Percentiles rank a stretch among this genome's conserved stretches.
phyloP scores from a whole-genome alignment of 2,329 filamentous ascomycete species.

The Pseudogymnoascus sp. region DNA sequence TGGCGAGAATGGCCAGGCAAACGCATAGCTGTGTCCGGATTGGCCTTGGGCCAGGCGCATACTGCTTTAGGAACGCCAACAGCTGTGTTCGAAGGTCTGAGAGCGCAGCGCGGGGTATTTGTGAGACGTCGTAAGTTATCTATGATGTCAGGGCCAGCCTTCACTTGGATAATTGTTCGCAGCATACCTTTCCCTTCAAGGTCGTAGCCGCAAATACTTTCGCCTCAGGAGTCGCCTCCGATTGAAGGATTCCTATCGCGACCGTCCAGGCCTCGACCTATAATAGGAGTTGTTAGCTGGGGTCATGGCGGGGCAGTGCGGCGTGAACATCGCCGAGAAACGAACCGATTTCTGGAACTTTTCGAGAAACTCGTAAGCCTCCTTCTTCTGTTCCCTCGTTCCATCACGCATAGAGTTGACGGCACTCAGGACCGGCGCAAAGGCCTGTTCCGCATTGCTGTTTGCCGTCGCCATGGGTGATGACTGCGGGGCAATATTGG shows the following conservation, averaged over 20 bases:
- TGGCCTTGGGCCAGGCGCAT: conserved; percentile 72
- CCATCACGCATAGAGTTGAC: conserved; percentile 87
- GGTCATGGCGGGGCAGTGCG: conserved; percentile 22
- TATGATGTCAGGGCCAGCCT: conserved; percentile 35
- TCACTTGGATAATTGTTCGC: not conserved
- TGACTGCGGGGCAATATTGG: conserved; percentile 11
- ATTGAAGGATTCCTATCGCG: conserved; percentile 79
- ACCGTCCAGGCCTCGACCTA: conserved; percentile 87
- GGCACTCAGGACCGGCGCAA: conserved; percentile 78
- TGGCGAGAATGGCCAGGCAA: conserved; percentile 86
- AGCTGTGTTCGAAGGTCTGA: conserved; percentile 75
- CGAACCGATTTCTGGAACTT: conserved; percentile 96
- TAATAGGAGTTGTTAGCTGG: conserved; percentile 32
- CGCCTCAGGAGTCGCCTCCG: conserved; percentile 70
- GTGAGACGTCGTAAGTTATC: conserved; percentile 94
- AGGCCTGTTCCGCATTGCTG: conserved; percentile 59
- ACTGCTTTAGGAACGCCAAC: conserved; percentile 71
- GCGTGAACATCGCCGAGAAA: conserved; percentile 23
- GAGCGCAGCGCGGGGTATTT: conserved; percentile 70
- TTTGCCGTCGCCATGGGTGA: conserved; percentile 58
- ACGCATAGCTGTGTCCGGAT: conserved; percentile 90
- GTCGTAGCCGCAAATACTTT: conserved; percentile 96
- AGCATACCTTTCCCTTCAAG: conserved; percentile 85
- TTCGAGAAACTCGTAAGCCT: conserved; percentile 85
- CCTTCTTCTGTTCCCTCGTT: conserved; percentile 74